Conservation (phyloP, 2,329 filamentous ascomycete genomes). For the Ceratocystis albifundus region DNA sequence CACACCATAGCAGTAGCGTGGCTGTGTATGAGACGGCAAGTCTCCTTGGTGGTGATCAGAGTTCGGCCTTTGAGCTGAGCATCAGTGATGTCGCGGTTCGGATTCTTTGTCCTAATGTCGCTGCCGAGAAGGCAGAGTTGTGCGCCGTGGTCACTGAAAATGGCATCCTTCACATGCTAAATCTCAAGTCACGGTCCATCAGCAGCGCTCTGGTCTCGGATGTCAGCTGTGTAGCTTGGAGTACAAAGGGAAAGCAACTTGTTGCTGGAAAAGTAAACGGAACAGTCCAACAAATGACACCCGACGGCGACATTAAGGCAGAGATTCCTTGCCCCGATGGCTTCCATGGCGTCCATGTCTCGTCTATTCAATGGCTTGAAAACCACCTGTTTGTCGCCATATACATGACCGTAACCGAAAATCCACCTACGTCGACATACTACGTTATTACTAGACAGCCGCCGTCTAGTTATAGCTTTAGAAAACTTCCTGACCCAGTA, state of each 20-base stretch:
- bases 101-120: conserved; percentile 69
- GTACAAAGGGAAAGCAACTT: conserved; percentile 81
- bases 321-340: conserved; percentile 66
- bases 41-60: conserved; percentile 53
- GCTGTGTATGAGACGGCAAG: conserved; percentile 68
- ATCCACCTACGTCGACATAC: conserved; percentile 55
- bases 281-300: conserved; percentile 69
- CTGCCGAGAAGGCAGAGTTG: conserved; percentile 56
- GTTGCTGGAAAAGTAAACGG: conserved; percentile 77
- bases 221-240: conserved; percentile 83
- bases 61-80: conserved; percentile 60
- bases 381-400: conserved; percentile 74
- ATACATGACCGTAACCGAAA: conserved; percentile 54
- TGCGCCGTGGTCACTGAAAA: conserved; percentile 70
- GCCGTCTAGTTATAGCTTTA: conserved; percentile 53
- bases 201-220: conserved; percentile 56
- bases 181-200: conserved; percentile 56
- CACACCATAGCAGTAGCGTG: conserved; percentile 68
- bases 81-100: conserved; percentile 67
- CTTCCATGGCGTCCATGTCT: conserved; percentile 57
- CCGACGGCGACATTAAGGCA: conserved; percentile 63
- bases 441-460: conserved; percentile 63
- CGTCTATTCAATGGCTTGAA: conserved; percentile 76
- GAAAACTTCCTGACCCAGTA: conserved; percentile 63
- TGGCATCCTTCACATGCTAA: conserved; percentile 74